A percentile compares a stretch with the other conserved stretches of the same genome.
These are phyloP conservation scores for Pleurotus cornucopiae DNA, from an alignment of 768 basidiomycete species.

Conservation along the genomic window DNA sequence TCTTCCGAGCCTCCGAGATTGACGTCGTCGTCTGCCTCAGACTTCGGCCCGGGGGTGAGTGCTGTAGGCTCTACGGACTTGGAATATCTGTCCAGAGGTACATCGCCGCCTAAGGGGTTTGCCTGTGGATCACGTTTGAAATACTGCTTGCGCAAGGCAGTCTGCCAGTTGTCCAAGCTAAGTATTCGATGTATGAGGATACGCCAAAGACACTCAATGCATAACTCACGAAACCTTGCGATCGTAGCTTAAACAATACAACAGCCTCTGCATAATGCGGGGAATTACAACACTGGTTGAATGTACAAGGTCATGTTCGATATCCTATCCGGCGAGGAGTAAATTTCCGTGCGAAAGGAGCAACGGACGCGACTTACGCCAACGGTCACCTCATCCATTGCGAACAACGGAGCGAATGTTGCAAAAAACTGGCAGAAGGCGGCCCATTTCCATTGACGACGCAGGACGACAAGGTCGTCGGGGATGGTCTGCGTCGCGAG, in stretches of 20 bases:
- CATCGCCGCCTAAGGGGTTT: constrained; percentile 70
- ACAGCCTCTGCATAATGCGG: constrained; percentile 70
- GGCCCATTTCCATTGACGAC: constrained; percentile 90
- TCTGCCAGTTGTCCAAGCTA: constrained; percentile 78
- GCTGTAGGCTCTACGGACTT: constrained; percentile 15
- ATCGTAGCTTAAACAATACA: constrained; percentile 75
- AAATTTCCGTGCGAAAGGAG: constrained; percentile 7
- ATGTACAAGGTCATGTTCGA: constrained; percentile 71
- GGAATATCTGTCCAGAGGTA: constrained; percentile 20
- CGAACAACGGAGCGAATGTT: constrained; percentile 74
- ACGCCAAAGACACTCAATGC: not conserved
- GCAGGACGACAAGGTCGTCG: constrained; percentile 48
- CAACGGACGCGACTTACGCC: constrained; percentile 36
- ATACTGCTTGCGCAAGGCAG: constrained; percentile 73
- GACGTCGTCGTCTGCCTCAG: constrained; percentile 20
- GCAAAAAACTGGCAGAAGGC: constrained; percentile 88
- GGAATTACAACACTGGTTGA: constrained; percentile 59
- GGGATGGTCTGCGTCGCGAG: constrained; percentile 9
- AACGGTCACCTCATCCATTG: constrained; percentile 66
- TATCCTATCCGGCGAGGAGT: constrained; percentile 43
- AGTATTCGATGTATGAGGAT: constrained; percentile 13
- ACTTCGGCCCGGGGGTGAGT: constrained; percentile 17
- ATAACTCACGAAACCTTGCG: constrained; percentile 68
- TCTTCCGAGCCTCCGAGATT: constrained; percentile 6
- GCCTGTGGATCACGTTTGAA: constrained; percentile 63